Conservation (phyloP, 1,284 basidiomycete species). For the Marasmius oreades region DNA sequence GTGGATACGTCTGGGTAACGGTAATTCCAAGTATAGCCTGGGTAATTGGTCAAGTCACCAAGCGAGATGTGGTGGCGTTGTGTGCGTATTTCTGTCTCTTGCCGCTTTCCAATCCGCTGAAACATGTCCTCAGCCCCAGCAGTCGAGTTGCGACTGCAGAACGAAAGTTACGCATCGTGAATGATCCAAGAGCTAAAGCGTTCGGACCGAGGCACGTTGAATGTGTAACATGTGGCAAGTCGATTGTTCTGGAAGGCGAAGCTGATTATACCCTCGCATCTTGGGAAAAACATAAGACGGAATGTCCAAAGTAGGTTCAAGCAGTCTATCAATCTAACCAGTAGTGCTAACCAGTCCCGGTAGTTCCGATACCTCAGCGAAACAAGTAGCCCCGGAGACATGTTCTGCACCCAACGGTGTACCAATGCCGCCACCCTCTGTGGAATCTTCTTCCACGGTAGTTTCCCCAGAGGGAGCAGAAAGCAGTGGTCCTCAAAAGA, state of each 20-base stretch:
- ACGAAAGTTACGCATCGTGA: conserved; percentile 54
- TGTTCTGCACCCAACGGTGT: not conserved
- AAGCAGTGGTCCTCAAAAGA: conserved; percentile 8
- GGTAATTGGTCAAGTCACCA: conserved; percentile 54
- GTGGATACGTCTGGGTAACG: conserved; percentile 51
- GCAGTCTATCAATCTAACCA: conserved; percentile 15
- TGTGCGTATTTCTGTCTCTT: conserved; percentile 29
- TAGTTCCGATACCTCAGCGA: too few species aligned
- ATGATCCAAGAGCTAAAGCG: conserved; percentile 52
- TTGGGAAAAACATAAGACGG: conserved; percentile 58
- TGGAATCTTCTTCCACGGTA: conserved; percentile 30
- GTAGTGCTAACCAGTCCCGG: too few species aligned
- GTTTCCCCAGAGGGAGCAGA: conserved; percentile 6
- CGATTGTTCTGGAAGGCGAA: conserved; percentile 40
- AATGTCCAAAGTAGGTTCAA: conserved; percentile 41
- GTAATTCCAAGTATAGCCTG: conserved; percentile 37
- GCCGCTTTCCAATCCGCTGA: not conserved
- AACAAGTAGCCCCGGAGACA: too few species aligned
- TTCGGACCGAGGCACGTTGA: conserved; percentile 42
- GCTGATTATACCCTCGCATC: conserved; percentile 51
- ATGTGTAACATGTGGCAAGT: conserved; percentile 46
- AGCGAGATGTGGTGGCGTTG: conserved; percentile 36
- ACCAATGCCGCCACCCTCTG: conserved; percentile 31
- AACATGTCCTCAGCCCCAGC: conserved; percentile 36
- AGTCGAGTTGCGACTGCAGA: conserved; percentile 55